These are phyloP conservation scores for Poteriospumella lacustris DNA, from an alignment of 108 stramenopile genomes.

Conservation along the genomic window DNA sequence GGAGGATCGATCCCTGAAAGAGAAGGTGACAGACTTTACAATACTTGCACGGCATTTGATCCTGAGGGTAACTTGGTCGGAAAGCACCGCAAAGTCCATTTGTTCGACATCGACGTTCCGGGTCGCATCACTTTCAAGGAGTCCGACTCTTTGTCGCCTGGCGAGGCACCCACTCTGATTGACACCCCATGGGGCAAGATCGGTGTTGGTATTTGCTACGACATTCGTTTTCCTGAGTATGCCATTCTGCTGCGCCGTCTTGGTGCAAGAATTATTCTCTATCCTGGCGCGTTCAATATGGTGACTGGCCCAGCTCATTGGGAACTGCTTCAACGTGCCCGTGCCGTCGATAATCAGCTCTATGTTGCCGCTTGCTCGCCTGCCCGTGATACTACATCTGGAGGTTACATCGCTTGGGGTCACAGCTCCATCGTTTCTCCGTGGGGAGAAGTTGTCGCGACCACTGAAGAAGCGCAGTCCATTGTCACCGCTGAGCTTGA, in stretches of 20 bases:
- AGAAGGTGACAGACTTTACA: constrained; percentile 68
- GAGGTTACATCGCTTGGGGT: constrained; percentile 95
- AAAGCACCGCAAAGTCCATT: constrained; percentile 74
- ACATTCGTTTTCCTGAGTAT: constrained; percentile 96
- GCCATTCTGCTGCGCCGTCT: constrained; percentile 73
- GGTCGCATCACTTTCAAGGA: constrained; percentile 92
- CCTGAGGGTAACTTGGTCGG: constrained; percentile 41
- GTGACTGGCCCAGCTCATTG: constrained; percentile 97
- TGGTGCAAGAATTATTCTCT: constrained; percentile 71
- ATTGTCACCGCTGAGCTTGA: constrained; percentile 89
- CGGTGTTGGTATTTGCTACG: constrained; percentile 98
- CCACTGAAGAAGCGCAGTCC: constrained; percentile 68
- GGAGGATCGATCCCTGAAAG: constrained; percentile 95
- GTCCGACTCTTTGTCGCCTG: constrained; percentile 67
- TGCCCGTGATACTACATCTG: constrained; percentile 64
- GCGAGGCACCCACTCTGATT: constrained; percentile 41
- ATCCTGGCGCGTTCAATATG: constrained; percentile 97
- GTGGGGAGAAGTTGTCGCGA: constrained; percentile 91
- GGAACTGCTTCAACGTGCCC: constrained; percentile 89
- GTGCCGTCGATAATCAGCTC: constrained; percentile 95
- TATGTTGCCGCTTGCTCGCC: constrained; percentile 88
- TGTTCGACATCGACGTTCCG: constrained; percentile 98
- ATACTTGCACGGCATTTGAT: constrained; percentile 66
- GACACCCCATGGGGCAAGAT: constrained; percentile 65
- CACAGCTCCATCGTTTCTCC: constrained; percentile 89